phyloP scores from a whole-genome alignment of 768 basidiomycete genomes.

The Hebeloma cylindrosporum region DNA sequence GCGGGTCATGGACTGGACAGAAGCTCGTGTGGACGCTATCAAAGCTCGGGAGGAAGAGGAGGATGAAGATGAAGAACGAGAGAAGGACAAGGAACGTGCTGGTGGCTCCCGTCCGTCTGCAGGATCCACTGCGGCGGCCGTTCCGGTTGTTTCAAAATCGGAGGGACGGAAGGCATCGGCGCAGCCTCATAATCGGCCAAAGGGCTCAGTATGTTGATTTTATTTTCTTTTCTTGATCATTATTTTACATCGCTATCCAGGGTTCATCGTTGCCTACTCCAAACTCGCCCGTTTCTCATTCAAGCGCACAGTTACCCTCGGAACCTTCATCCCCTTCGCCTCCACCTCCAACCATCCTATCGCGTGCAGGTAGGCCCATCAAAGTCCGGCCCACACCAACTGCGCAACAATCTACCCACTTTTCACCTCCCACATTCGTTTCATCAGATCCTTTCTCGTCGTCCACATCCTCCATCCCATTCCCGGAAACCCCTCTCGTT shows the following conservation, averaged over 20 bases:
- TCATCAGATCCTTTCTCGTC: conserved; percentile 18
- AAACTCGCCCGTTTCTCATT: conserved; percentile 24
- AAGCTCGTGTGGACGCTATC: conserved; percentile 77
- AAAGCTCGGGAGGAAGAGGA: conserved; percentile 76
- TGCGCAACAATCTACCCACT: conserved; percentile 19
- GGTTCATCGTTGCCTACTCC: conserved; percentile 31
- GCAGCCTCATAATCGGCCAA: conserved; percentile 18
- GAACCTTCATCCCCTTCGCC: conserved; percentile 38
- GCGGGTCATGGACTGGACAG: conserved; percentile 82
- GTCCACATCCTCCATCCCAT: conserved; percentile 24
- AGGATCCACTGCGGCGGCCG: conserved; percentile 13
- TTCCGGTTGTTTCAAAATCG: conserved; percentile 19
- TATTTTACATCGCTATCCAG: conserved; percentile 19
- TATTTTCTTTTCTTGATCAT: background rate
- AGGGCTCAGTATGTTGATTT: conserved; percentile 31
- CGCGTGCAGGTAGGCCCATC: conserved; percentile 21
- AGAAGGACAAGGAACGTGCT: conserved; percentile 50
- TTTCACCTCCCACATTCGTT: conserved; percentile 25
- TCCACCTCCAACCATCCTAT: conserved; percentile 25
- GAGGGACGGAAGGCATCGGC: conserved; percentile 21
- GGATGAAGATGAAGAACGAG: conserved; percentile 76
- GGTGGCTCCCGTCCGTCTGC: conserved; percentile 21
- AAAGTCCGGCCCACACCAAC: conserved; percentile 22
- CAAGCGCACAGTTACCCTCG: conserved; percentile 21
- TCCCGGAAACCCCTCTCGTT: conserved; percentile 40